Conservation (phyloP, 2,329 filamentous ascomycete genomes). For the Penicillium freii region DNA sequence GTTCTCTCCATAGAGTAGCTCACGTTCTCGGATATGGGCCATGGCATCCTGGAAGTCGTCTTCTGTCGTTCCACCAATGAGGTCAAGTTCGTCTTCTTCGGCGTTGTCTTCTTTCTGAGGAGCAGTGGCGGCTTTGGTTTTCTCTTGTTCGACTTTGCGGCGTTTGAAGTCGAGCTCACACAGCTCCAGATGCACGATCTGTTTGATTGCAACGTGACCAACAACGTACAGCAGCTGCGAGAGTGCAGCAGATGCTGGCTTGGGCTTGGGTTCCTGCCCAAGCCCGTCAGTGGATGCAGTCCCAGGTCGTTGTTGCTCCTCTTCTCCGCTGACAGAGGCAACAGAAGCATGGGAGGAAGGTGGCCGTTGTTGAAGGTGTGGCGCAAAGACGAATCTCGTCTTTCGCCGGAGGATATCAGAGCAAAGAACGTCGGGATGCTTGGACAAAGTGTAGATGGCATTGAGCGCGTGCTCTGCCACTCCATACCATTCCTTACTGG, state of each 20-base stretch:
- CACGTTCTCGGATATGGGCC: slow-evolving; percentile 77
- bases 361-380: slow-evolving; percentile 29
- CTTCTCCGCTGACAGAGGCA: slow-evolving; percentile 30
- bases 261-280: slow-evolving; percentile 53
- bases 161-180: slow-evolving; percentile 98
- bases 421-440: slow-evolving; percentile 89
- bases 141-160: slow-evolving; percentile 63
- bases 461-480: slow-evolving; percentile 94
- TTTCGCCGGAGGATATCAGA: slow-evolving; percentile 86
- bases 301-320: slow-evolving; percentile 35
- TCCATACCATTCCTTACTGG: slow-evolving; percentile 92
- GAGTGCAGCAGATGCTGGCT: slow-evolving; percentile 66
- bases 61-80: slow-evolving; percentile 94
- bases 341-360: slow-evolving; percentile 28
- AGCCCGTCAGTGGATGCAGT: slow-evolving; percentile 33
- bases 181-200: slow-evolving; percentile 97
- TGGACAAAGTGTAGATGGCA: slow-evolving; percentile 90
- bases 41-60: slow-evolving; percentile 90
- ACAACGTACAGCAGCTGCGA: slow-evolving; percentile 94
- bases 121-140: slow-evolving; percentile 47
- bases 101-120: slow-evolving; percentile 54
- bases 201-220: slow-evolving; percentile 95
- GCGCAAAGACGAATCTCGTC: slow-evolving; percentile 75
- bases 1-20: slow-evolving; percentile 76
- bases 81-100: slow-evolving; percentile 84